Evolutionary conservation across 2,329 filamentous ascomycete species (phyloP).

Genomic region (Hysterium pulicare): DNA sequence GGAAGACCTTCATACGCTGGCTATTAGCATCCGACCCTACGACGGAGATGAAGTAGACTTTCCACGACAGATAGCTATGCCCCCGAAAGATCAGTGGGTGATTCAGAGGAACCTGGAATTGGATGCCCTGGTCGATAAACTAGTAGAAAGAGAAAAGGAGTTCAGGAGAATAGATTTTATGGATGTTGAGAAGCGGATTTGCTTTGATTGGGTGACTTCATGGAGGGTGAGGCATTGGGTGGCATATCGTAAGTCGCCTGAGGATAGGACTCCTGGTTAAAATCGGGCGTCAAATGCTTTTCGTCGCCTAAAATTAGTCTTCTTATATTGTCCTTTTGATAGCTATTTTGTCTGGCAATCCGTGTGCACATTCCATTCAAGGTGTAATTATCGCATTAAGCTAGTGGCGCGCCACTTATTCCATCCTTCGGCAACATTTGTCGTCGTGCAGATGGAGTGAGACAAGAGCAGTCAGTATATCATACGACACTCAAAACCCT

Average conservation of each 20-base stretch:
- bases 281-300: too few relatives aligned
- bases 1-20: slow-evolving; percentile 8
- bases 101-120: not conserved
- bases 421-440: too few relatives aligned
- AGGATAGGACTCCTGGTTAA: too few relatives aligned
- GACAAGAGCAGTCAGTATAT: too few relatives aligned
- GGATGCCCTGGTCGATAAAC: not conserved
- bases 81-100: not conserved
- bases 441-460: too few relatives aligned
- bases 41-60: slow-evolving; percentile 5
- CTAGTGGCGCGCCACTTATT: too few relatives aligned
- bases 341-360: too few relatives aligned
- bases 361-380: too few relatives aligned
- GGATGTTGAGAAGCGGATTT: not conserved
- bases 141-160: not conserved
- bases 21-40: slow-evolving; percentile 15
- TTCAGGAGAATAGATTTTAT: not conserved
- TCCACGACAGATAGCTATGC: not conserved
- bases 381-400: too few relatives aligned
- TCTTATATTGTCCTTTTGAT: too few relatives aligned
- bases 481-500: too few relatives aligned
- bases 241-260: not conserved
- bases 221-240: not conserved
- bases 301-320: too few relatives aligned
- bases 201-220: not conserved